Base-by-base conservation (phyloP, 2,329 filamentous ascomycete genomes). In the Cladophialophora immunda region DNA sequence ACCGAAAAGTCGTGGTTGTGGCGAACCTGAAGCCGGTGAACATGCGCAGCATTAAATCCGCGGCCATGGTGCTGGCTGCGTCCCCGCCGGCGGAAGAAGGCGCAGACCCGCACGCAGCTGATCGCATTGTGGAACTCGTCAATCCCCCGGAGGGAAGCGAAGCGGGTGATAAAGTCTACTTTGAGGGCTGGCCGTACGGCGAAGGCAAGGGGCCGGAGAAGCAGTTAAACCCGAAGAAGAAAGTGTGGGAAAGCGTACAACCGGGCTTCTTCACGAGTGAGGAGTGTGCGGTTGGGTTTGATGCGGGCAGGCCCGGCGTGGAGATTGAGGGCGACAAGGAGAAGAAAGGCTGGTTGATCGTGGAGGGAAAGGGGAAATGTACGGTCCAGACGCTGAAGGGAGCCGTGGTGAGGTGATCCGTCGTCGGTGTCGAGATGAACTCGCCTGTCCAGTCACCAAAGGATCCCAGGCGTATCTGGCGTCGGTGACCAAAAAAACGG, bases 1-100 rank as follows among this genome's bases (percentile, higher is more conserved):
- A 90, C 76, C 92, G 95, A 79, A 97, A 96, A 83, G 92, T 99
- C 68, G 87, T 99, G 34, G 92, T 95, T 0, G 94, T 99, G 25
- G 97, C 93, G 85, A 99, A 99, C 81, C 87, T 99, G 73, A 99
- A 99, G 86, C 95, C 95, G 58, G 95, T 98, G 79, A 99, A 96
- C 80, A 99, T 99, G 95, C 92, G 95, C 71, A 95, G 95, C 72
- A 87, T 92, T 78, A 91, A 91, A 78, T 91, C 86, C 34, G 85
- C 81, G 62, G 90, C 94, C 76, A 98, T 99, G 95, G 95, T 99
- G 17, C 87, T 99, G 45, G 95, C 95, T 9, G 95, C 95, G 2
- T 97, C 93, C 19, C 95, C 94, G n/a, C 65, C 62, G 30, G 67
- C 70, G 11, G 89, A 90, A 76, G 92, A 94, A 76, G 94, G 93